Conservation (phyloP, 2,329 filamentous ascomycete species). For the Immersiporthe knoxdaviesiana region DNA sequence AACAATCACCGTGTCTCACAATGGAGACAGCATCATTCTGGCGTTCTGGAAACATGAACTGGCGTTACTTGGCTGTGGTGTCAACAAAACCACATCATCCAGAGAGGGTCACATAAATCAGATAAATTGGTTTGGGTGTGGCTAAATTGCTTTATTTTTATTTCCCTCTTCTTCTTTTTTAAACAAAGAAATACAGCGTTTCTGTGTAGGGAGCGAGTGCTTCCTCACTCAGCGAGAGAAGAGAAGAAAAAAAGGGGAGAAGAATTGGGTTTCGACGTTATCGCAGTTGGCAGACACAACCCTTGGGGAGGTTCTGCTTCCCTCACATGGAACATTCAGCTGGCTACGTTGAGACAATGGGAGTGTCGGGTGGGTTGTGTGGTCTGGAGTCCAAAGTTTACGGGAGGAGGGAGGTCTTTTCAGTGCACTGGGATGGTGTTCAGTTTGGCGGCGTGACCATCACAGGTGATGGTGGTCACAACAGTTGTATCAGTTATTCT, state of each 20-base stretch:
- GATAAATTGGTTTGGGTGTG: conserved; percentile 19
- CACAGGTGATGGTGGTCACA: not conserved
- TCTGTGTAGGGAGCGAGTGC: conserved; percentile 1
- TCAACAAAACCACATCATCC: conserved; percentile 24
- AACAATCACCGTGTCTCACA: not conserved
- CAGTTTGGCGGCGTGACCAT: not conserved
- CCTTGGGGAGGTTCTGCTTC: conserved; percentile 9
- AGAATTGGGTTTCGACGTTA: not conserved
- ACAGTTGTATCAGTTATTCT: not conserved
- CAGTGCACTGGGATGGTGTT: not conserved
- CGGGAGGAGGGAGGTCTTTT: not conserved
- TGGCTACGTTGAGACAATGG: conserved; percentile 13
- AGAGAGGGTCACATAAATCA: conserved; percentile 26
- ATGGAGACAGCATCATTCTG: conserved; percentile 30
- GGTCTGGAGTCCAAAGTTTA: not conserved
- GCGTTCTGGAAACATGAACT: conserved; percentile 25
- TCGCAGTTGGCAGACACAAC: not conserved
- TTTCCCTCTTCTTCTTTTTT: conserved; percentile 6
- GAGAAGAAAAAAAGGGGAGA: conserved; percentile 13
- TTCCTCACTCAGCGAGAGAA: not conserved
- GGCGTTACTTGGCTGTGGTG: conserved; percentile 30
- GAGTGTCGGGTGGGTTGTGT: not conserved
- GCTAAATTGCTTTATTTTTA: conserved; percentile 21
- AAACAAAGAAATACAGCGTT: conserved; percentile 3
- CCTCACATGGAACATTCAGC: conserved; percentile 23